A percentile compares a stretch with the other conserved stretches of the same genome.
These are phyloP conservation scores for Boletus barrowsii DNA, from an alignment of 768 basidiomycete genomes.

Conservation along the genomic window DNA sequence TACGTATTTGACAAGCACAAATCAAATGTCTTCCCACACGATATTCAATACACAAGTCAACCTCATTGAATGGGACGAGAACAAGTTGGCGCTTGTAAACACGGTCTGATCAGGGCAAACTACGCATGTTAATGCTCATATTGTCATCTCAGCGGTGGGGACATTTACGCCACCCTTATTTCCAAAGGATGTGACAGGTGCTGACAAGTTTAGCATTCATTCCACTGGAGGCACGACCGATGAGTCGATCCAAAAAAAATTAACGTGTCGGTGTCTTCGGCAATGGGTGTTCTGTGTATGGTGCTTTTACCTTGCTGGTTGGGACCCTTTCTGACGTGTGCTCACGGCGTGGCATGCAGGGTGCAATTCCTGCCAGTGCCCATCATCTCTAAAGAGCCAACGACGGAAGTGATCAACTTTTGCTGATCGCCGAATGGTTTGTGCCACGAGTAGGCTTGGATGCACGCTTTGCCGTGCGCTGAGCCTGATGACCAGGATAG, in stretches of 20 bases:
- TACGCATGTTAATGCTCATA: slow-evolving; percentile 10
- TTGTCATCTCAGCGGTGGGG: neutral
- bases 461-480: slow-evolving; percentile 26
- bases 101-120: slow-evolving; percentile 33
- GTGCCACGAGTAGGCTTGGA: slow-evolving; percentile 27
- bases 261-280: slow-evolving; percentile 61
- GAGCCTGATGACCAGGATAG: neutral
- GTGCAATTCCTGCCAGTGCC: slow-evolving; percentile 53
- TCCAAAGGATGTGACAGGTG: neutral
- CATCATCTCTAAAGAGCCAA: slow-evolving; percentile 46
- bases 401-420: slow-evolving; percentile 54
- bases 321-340: slow-evolving; percentile 3
- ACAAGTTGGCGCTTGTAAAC: slow-evolving; percentile 34
- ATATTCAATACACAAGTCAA: slow-evolving; percentile 30
- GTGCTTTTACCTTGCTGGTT: slow-evolving; percentile 13
- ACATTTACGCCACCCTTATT: slow-evolving; percentile 1
- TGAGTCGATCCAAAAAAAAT: slow-evolving; percentile 42
- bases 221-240: slow-evolving; percentile 49
- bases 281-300: slow-evolving; percentile 59
- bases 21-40: slow-evolving; percentile 33
- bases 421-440: slow-evolving; percentile 56
- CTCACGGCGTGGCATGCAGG: slow-evolving; percentile 30
- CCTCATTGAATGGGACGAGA: slow-evolving; percentile 47
- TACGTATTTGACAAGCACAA: slow-evolving; percentile 42
- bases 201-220: slow-evolving; percentile 48